Evolutionary conservation across 2,329 filamentous ascomycete species (phyloP).

Genomic region (Epichloe hybrida): DNA sequence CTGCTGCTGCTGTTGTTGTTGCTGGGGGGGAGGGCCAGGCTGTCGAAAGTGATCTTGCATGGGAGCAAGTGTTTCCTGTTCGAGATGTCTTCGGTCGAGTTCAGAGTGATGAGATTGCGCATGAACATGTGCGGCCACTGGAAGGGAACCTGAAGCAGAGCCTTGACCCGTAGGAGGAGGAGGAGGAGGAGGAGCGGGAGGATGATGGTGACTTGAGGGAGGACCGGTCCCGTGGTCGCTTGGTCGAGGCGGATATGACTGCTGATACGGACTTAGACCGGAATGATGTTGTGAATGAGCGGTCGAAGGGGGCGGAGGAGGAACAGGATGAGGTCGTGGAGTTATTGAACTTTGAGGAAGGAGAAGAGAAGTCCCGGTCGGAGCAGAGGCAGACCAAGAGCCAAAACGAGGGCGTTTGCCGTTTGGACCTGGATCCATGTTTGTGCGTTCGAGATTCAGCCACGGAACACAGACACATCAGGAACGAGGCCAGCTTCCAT

Average conservation of each 20-base stretch:
- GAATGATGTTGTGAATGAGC: conserved; percentile 10
- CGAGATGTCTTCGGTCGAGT: conserved; percentile 41
- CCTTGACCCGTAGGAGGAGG: neutral
- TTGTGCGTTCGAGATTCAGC: conserved; percentile 25
- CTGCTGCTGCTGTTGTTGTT: conserved; percentile 5
- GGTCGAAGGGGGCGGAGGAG: conserved; percentile 12
- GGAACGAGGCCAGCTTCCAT: conserved; percentile 19
- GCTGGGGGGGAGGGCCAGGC: conserved; percentile 8
- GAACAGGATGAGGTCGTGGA: conserved; percentile 6
- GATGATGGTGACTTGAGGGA: neutral
- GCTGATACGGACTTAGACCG: conserved; percentile 26
- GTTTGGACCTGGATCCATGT: conserved; percentile 47
- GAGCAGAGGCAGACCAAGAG: conserved; percentile 34
- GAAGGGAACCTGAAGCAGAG: conserved; percentile 11
- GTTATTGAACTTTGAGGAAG: conserved; percentile 26
- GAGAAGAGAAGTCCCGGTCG: conserved; percentile 34
- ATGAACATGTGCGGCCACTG: conserved; percentile 17
- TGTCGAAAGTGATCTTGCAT: conserved; percentile 38
- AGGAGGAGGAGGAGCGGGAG: neutral
- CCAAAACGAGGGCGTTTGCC: conserved; percentile 44
- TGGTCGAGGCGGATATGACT: conserved; percentile 24
- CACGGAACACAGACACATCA: conserved; percentile 21
- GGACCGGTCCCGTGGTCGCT: conserved; percentile 19
- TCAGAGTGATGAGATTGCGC: conserved; percentile 25
- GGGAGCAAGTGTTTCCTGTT: conserved; percentile 39